Evolutionary conservation across 1,284 basidiomycete genomes (phyloP).

Genomic region (Erythrobasidium hasegawianum): DNA sequence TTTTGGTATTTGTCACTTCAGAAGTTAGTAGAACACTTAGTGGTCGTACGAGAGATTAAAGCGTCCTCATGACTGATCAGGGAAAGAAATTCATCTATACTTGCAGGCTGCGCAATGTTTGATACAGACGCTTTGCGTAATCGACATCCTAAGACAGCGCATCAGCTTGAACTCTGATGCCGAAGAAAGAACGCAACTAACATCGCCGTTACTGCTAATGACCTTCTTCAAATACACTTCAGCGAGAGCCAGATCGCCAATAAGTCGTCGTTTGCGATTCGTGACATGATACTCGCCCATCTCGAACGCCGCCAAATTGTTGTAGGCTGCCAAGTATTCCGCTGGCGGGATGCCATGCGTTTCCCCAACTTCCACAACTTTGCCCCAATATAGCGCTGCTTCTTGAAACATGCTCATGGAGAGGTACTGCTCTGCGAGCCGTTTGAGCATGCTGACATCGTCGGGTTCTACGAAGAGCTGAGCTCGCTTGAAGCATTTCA

Average conservation of each 20-base stretch:
- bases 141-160: conserved; percentile 19
- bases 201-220: conserved; percentile 13
- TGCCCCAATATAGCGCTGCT: conserved; percentile 51
- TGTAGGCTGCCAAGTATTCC: conserved; percentile 36
- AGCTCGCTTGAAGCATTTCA: conserved; percentile 82
- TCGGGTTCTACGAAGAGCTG: conserved; percentile 75
- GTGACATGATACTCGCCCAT: conserved; percentile 35
- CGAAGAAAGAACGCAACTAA: no score
- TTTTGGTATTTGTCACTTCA: no score
- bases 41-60: no score
- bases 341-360: conserved; percentile 18
- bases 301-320: conserved; percentile 41
- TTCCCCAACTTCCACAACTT: conserved; percentile 37
- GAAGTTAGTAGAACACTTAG: no score
- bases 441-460: conserved; percentile 70
- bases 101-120: conserved; percentile 23
- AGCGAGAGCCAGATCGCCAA: conserved; percentile 38
- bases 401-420: conserved; percentile 62
- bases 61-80: no score
- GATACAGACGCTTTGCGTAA: conserved; percentile 19
- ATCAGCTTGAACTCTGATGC: neutral
- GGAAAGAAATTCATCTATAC: no score
- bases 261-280: conserved; percentile 1
- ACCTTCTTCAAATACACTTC: conserved; percentile 36
- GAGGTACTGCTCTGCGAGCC: conserved; percentile 70